Conservation (phyloP, 2,329 filamentous ascomycete genomes). For the Aaosphaeria pasadenensis region DNA sequence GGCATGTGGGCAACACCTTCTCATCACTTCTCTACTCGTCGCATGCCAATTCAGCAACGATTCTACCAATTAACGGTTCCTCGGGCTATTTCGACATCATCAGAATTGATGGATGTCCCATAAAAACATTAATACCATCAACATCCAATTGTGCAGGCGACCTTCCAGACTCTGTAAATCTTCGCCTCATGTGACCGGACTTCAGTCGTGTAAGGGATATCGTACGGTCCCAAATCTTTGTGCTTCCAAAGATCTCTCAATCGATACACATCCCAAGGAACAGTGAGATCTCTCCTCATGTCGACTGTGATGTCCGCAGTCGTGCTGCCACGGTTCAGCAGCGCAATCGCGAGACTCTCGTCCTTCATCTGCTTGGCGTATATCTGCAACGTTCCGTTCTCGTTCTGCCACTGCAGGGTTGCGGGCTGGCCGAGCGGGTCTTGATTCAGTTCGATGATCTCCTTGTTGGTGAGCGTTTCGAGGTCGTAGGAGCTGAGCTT, state of each 20-base stretch:
- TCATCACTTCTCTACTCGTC: no score
- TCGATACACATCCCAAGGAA: slow-evolving; percentile 17
- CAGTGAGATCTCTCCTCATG: slow-evolving; percentile 18
- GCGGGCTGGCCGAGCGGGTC: slow-evolving; percentile 19
- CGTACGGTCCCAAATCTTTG: slow-evolving; percentile 17
- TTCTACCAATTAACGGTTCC: no score
- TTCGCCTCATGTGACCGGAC: slow-evolving; percentile 17
- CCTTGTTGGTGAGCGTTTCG: slow-evolving; percentile 40
- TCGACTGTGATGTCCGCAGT: slow-evolving; percentile 14
- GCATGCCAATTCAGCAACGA: no score
- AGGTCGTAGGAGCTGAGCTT: slow-evolving; percentile 34
- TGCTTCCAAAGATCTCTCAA: slow-evolving; percentile 20
- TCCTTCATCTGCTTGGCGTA: slow-evolving; percentile 13
- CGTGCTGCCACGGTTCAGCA: slow-evolving; percentile 14
- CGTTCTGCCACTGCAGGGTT: slow-evolving; percentile 8
- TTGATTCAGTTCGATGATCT: slow-evolving; percentile 44
- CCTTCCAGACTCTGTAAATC: slow-evolving; percentile 14
- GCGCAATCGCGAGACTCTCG: slow-evolving; percentile 12
- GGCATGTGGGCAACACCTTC: no score
- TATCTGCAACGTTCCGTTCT: slow-evolving; percentile 13
- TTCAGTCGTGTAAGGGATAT: slow-evolving; percentile 19
- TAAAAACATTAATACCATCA: background rate
- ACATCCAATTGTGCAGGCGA: slow-evolving; percentile 16
- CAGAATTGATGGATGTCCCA: no score
- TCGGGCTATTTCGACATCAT: no score